Base-by-base conservation (phyloP, 1,284 basidiomycete genomes). In the Pascua sp. region DNA sequence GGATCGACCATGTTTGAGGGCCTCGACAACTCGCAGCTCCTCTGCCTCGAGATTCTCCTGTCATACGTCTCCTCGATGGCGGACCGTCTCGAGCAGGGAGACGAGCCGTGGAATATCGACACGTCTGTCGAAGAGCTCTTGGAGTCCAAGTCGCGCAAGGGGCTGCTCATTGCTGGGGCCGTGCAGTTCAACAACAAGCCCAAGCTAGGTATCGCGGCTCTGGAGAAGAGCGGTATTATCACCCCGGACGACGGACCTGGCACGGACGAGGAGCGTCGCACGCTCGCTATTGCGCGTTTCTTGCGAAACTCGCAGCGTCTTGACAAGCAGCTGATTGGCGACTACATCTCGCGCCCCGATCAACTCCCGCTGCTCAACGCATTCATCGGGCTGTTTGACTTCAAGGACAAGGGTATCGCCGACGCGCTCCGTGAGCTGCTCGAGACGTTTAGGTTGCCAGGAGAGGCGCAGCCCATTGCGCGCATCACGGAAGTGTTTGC, bases 401-500 rank as follows among this genome's bases (percentile, higher is more conserved):
- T 98, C 78, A 84, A 85, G 67, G 83, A 87, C 65, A 95, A 94
- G 88, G 84, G 88, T 11, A 84, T 97, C 61, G 92, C 91, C 12
- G 95, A 99, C 62, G 94, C 93, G 4, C 86, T 99, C 85, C 84
- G 96, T 42, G 93, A 97, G 72, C 79, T 98, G 62, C 82, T 98
- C 8, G 96, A 98, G 75, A 83, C 88, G 7, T 97, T 99, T 81
- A 85, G 96, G 54, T 81, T 99, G 47, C 96, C 96, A 0, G 96
- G 96, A 55, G 96, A 99, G 75, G 77, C 91, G 11, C 93, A 97
- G 72, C 96, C 97, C 61, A 99, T 99, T 62, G 80, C 84, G 18
- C 85, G 95, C 8, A 97, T 99, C 50, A 91, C 96, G 1, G 93
- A 98, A 76, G 92, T 87, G 1, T 99, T 98, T 73, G 92, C 96